Evolutionary conservation across 2,329 filamentous ascomycete species (phyloP), one percentile per base, ranked within the genome.

Genomic region (Exophiala alcalophila): DNA sequence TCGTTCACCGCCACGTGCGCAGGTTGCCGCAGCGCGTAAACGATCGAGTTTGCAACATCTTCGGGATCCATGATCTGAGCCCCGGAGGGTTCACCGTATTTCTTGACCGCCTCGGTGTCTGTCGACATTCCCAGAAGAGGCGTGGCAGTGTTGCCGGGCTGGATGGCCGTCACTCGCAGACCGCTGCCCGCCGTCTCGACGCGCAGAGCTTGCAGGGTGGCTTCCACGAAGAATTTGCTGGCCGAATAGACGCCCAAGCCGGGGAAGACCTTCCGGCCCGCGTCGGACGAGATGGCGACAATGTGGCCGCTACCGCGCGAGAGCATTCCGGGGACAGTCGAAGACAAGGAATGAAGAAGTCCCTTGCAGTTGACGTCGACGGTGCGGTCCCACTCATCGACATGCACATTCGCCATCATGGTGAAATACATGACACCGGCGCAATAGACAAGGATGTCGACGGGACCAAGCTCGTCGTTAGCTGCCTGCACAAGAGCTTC

Each of bases 401-500:
- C 77, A 51, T 84, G 76, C 11, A 70, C 75, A 60, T 89, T 90
- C 43, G 81, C 78, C 86, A 91, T 90, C 80, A 90, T 81, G 40
- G 86, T 90, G 66, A 81, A 91, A 68, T 91, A 91, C 86, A 91
- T 91, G 60, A 91, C 86, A 24, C 86, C 86, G 0, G 86, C 86
- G 58, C 84, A 87, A 27, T 80, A 80, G 35, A 91, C 78, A n/a
- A 91, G 74, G 37, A 90, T 85, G 60, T 91, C 86, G 30, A 90
- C 71, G 0, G 81, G 77, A 0, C 85, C 86, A 0, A 90, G 78
- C 54, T 81, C 69, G 31, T 76, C 71, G 18, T 69, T 69, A 1
- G 83, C 72, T 0, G 75, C 70, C 3, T 66, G 63, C 48, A 90
- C 70, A 3, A 91, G 77, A 0, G 74, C 72, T 54, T 84, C 77